Evolutionary conservation across 2,329 filamentous ascomycete genomes (phyloP).

Genomic region (Akanthomyces dipterigenus): DNA sequence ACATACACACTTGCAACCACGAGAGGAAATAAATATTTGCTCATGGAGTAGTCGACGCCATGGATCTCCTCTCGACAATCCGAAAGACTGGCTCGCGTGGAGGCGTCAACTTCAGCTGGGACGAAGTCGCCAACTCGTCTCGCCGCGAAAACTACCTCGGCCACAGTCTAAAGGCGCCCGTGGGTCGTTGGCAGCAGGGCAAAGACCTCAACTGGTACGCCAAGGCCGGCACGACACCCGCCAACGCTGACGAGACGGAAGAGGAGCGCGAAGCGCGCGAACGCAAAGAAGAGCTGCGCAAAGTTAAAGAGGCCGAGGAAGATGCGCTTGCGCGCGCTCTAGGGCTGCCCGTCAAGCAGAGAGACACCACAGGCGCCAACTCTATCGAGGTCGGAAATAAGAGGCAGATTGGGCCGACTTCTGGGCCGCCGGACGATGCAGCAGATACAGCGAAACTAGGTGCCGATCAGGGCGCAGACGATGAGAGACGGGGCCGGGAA

Average conservation of each 20-base stretch:
- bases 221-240: slow-evolving; percentile 42
- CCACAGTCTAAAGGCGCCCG: slow-evolving; percentile 85
- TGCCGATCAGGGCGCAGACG: background rate
- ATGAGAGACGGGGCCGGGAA: slow-evolving; percentile 20
- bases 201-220: slow-evolving; percentile 61
- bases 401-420: slow-evolving; percentile 27
- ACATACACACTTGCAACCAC: background rate
- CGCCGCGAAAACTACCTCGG: slow-evolving; percentile 89
- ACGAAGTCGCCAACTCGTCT: slow-evolving; percentile 77
- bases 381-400: slow-evolving; percentile 54
- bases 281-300: slow-evolving; percentile 69
- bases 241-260: slow-evolving; percentile 48
- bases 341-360: slow-evolving; percentile 64
- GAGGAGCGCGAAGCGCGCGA: slow-evolving; percentile 54
- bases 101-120: slow-evolving; percentile 94
- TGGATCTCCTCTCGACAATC: slow-evolving; percentile 91
- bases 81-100: slow-evolving; percentile 88
- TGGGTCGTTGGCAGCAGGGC: slow-evolving; percentile 85
- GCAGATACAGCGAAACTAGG: slow-evolving; percentile 14
- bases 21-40: background rate
- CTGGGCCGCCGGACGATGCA: slow-evolving; percentile 16
- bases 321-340: slow-evolving; percentile 81
- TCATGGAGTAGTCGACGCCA: slow-evolving; percentile 28
- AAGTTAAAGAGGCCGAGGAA: slow-evolving; percentile 85
- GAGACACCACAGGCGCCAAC: slow-evolving; percentile 57